Percentiles rank a stretch among this genome's conserved stretches.
Conservation (phyloP, 495 filamentous ascomycete species). For the Terfezia boudieri region DNA sequence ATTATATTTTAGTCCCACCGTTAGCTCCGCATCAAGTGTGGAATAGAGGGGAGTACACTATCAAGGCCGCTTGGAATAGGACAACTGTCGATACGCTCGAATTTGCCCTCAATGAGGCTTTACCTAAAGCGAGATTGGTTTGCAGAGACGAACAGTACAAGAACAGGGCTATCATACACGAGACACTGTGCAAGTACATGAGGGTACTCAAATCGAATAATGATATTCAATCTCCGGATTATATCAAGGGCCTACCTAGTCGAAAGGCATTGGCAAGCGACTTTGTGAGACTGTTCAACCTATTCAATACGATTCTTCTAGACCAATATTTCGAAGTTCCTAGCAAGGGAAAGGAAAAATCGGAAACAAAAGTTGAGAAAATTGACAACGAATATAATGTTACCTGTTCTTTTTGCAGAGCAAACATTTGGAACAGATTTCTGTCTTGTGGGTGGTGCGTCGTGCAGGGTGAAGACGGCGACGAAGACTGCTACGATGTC, state of each 20-base stretch:
- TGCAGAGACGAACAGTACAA: conserved; percentile 99
- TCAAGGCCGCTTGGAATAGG: conserved; percentile 98
- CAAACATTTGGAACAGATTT: conserved; percentile 95
- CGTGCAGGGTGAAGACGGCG: conserved; percentile 29
- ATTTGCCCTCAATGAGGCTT: conserved; percentile 60
- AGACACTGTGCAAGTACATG: conserved; percentile 56
- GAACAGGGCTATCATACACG: conserved; percentile 86
- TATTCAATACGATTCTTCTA: conserved; percentile 56
- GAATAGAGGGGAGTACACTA: conserved; percentile 84
- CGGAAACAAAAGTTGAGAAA: conserved; percentile 41
- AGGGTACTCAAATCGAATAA: conserved; percentile 29
- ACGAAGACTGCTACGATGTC: conserved; percentile 68
- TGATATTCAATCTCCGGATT: conserved; percentile 17
- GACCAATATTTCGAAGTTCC: conserved; percentile 55
- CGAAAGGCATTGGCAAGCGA: conserved; percentile 48
- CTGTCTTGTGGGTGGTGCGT: conserved; percentile 69
- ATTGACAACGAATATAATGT: conserved; percentile 66
- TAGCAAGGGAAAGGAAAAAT: conserved; percentile 18
- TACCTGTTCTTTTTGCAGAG: conserved; percentile 84
- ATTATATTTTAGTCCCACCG: conserved; percentile 89
- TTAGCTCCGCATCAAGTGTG: conserved; percentile 95
- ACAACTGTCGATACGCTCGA: conserved; percentile 79
- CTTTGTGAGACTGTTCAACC: conserved; percentile 50
- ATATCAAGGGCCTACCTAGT: conserved; percentile 24
- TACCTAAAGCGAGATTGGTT: conserved; percentile 70